Percentiles rank a stretch among this genome's conserved stretches.
phyloP scores from a whole-genome alignment of 495 filamentous ascomycete species.

The Tuber brumale region DNA sequence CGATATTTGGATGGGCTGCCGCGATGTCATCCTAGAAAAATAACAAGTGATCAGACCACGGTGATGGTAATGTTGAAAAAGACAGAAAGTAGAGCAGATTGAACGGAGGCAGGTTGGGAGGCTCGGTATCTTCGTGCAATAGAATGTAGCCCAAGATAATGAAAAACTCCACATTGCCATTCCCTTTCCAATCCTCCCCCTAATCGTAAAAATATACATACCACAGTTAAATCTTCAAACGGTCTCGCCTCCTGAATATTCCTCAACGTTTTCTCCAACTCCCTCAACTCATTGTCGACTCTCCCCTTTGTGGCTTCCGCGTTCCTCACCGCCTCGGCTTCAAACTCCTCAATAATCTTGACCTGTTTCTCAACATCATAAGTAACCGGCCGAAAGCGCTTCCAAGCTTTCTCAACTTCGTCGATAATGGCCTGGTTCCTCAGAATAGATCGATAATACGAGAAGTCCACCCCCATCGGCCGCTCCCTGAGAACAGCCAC shows the following conservation, averaged over 20 bases:
- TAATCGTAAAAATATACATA: conserved; percentile 51
- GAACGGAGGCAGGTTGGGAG: not conserved
- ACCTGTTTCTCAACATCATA: conserved; percentile 87
- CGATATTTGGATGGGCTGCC: conserved; percentile 86
- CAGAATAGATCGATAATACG: conserved; percentile 78
- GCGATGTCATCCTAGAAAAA: conserved; percentile 81
- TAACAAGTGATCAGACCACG: conserved; percentile 17
- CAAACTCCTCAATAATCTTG: conserved; percentile 95
- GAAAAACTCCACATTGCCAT: not conserved
- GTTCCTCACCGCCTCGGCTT: conserved; percentile 93
- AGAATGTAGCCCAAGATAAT: not conserved
- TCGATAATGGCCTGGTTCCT: conserved; percentile 92
- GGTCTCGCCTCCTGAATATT: conserved; percentile 95
- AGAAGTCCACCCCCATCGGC: conserved; percentile 80
- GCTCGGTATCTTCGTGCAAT: not conserved
- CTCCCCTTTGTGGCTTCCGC: conserved; percentile 89
- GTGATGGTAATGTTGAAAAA: not conserved
- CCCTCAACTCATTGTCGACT: conserved; percentile 86
- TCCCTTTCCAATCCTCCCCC: not conserved
- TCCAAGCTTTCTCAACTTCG: conserved; percentile 93
- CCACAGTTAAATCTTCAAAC: conserved; percentile 96
- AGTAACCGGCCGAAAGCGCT: conserved; percentile 75
- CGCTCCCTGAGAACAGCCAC: conserved; percentile 69
- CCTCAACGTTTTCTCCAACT: conserved; percentile 83
- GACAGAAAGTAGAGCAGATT: not conserved